A percentile compares a stretch with the other conserved stretches of the same genome.
phyloP scores from a whole-genome alignment of 768 basidiomycete species.

The Hygrophoropsis aurantiaca region DNA sequence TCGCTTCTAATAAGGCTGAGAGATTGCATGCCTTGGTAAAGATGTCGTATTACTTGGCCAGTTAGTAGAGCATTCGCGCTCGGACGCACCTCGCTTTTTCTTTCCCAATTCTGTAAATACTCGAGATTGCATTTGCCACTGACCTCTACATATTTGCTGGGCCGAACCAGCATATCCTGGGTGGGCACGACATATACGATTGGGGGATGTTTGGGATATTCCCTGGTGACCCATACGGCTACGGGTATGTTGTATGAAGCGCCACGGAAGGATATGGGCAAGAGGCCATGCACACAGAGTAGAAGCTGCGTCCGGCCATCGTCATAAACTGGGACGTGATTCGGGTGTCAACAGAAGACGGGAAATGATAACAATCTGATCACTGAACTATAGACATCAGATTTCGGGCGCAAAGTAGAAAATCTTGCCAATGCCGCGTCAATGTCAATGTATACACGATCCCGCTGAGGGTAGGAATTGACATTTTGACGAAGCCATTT shows the following conservation, averaged over 20 bases:
- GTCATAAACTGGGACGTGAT: slow-evolving; percentile 70
- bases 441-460: slow-evolving; percentile 64
- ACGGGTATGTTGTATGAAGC: slow-evolving; percentile 92
- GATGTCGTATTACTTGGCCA: slow-evolving; percentile 5
- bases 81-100: slow-evolving; percentile 75
- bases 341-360: no score
- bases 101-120: slow-evolving; percentile 75
- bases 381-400: slow-evolving; percentile 72
- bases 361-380: slow-evolving; percentile 6
- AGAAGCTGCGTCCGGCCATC: slow-evolving; percentile 92
- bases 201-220: slow-evolving; percentile 82
- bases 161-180: slow-evolving; percentile 82
- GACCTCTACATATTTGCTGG: slow-evolving; percentile 74
- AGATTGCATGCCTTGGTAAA: slow-evolving; percentile 70
- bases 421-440: slow-evolving; percentile 55
- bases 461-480: slow-evolving; percentile 51
- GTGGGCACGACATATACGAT: slow-evolving; percentile 92
- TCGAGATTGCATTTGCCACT: slow-evolving; percentile 71
- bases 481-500: slow-evolving; percentile 70
- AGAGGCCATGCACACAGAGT: slow-evolving; percentile 85
- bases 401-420: slow-evolving; percentile 68
- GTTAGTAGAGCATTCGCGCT: slow-evolving; percentile 12
- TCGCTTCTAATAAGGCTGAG: slow-evolving; percentile 66
- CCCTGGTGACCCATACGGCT: slow-evolving; percentile 81
- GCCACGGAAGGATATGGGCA: slow-evolving; percentile 79